Percentiles rank a stretch among this genome's conserved stretches.
These are phyloP conservation scores for Pezicula neosporulosa DNA, from an alignment of 2,329 filamentous ascomycete genomes.

Conservation along the genomic window DNA sequence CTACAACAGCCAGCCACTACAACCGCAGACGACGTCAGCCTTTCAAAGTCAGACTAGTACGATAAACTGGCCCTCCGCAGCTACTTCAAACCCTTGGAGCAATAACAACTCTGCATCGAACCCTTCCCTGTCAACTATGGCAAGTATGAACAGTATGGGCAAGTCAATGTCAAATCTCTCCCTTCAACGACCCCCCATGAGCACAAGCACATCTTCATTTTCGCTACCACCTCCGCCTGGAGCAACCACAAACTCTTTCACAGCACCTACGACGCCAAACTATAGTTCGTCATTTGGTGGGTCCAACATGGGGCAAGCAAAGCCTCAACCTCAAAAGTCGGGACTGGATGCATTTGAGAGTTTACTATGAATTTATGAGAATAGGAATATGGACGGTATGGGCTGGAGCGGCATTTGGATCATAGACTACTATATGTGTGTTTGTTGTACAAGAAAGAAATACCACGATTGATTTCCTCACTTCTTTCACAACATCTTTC, in stretches of 20 bases:
- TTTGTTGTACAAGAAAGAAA: neutral
- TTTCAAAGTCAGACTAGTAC: conserved; percentile 19
- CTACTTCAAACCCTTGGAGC: conserved; percentile 21
- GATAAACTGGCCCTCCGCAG: conserved; percentile 44
- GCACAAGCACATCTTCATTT: conserved; percentile 41
- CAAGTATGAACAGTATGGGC: conserved; percentile 36
- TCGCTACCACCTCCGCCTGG: conserved; percentile 45
- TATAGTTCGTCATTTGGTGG: conserved; percentile 13
- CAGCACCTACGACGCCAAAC: conserved; percentile 24
- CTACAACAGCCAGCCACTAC: conserved; percentile 24
- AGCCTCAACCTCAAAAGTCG: conserved; percentile 21
- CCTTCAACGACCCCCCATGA: conserved; percentile 37
- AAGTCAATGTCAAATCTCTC: conserved; percentile 46
- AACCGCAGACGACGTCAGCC: conserved; percentile 13
- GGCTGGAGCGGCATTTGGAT: neutral
- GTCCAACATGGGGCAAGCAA: conserved; percentile 3
- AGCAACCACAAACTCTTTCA: conserved; percentile 16
- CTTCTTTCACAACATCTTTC: conserved; percentile 9
- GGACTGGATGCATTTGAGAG: conserved; percentile 55
- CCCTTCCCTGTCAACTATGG: conserved; percentile 30
- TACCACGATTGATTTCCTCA: neutral
- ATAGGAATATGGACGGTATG: neutral
- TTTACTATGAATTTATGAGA: conserved; percentile 35
- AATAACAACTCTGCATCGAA: conserved; percentile 29
- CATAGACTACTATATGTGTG: neutral